Evolutionary conservation across 1,284 basidiomycete genomes (phyloP), one percentile per base, ranked within the genome.

Genomic region (Filobasidium uniguttulatum): DNA sequence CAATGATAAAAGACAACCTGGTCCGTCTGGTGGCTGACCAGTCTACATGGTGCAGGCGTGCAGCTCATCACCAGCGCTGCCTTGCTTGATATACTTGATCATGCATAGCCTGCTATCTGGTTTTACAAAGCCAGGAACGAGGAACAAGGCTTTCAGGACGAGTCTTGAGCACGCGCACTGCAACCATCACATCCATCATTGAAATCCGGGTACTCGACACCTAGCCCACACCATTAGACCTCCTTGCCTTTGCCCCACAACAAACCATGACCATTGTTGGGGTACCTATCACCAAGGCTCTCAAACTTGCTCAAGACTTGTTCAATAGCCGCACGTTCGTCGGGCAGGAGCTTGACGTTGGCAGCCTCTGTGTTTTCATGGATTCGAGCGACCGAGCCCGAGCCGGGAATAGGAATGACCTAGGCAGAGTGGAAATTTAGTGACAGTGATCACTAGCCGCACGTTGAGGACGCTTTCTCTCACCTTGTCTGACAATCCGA

Each of bases 341-440:
- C 69, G 1, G 60, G 53, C 0, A 67, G 67, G 19, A 79, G 65
- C 47, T 61, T 65, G 51, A 78, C 64, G 9, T 72, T 65, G 5
- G 67, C 73, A 0, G 71, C 70, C 3, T 60, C 60, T 15, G 71
- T 56, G 57, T 78, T 79, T 60, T 77, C 72, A 28, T 69, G 50
- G 5, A 71, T 73, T 25, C 77, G 70, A 20, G 57, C 55, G 25
- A 62, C 57, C 49, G 68, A 71, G 37, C 74, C 74, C 1, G 75
- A 76, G 4, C 77, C 77, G 1, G 77, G 76, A 38, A 79, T 72
- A 0, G 77, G 77, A 45, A 79, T 69, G 36, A 75, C 68, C 64
- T 66, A 54, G 23, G 28, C 20, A 29, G 36, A n/a, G 22, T 35
- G 20, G 19, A 23, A 20, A 22, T 40, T 40, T 12, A 20, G 14